Conservation (phyloP, 1,284 basidiomycete species). For the Heterobasidion irregulare region DNA sequence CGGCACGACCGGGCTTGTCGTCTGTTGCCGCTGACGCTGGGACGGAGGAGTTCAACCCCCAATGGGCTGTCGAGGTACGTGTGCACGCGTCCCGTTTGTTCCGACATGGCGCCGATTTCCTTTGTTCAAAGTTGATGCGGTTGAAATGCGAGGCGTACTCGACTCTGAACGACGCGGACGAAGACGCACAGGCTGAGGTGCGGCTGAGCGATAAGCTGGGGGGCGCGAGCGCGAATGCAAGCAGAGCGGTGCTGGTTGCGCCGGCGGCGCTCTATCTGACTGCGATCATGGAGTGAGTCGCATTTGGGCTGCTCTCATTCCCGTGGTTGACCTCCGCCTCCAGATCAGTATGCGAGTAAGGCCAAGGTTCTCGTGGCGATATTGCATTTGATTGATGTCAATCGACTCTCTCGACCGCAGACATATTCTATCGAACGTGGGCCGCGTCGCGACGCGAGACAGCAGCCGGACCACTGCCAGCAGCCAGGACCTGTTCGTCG, state of each 20-base stretch:
- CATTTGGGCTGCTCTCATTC: conserved; percentile 10
- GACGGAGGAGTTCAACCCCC: conserved; percentile 56
- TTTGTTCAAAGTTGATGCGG: conserved; percentile 50
- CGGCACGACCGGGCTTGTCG: conserved; percentile 25
- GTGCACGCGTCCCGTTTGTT: conserved; percentile 3
- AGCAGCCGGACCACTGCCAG: conserved; percentile 72
- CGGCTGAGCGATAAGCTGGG: conserved; percentile 53
- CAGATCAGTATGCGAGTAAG: conserved; percentile 82
- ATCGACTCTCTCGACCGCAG: conserved; percentile 28
- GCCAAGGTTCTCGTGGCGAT: conserved; percentile 11
- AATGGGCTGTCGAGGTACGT: conserved; percentile 69
- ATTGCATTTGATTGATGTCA: neutral
- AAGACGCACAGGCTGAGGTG: conserved; percentile 57
- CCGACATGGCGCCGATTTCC: neutral
- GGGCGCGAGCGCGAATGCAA: conserved; percentile 34
- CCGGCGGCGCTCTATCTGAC: conserved; percentile 85
- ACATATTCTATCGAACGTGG: conserved; percentile 76
- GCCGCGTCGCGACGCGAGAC: conserved; percentile 77
- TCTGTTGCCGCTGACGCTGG: conserved; percentile 18
- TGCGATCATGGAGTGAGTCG: conserved; percentile 73
- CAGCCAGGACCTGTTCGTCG: conserved; percentile 74
- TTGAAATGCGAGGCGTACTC: conserved; percentile 81
- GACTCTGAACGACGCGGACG: conserved; percentile 75
- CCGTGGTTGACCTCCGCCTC: conserved; percentile 3
- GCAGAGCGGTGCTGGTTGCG: conserved; percentile 49